phyloP scores from a whole-genome alignment of 75 land plant species.

The Pinus taeda region DNA sequence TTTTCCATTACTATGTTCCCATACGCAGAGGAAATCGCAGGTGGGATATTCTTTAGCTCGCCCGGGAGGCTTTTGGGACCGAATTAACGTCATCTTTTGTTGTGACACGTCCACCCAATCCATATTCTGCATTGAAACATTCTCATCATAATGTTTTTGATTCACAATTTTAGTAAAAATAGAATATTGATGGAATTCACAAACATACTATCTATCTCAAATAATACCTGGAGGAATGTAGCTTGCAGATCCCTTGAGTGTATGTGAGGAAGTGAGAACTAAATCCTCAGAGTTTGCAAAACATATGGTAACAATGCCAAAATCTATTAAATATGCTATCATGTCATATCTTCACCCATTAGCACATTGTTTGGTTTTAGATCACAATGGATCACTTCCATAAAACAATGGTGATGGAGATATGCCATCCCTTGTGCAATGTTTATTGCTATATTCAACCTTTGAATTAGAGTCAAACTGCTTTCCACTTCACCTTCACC shows the following conservation, averaged over 20 bases:
- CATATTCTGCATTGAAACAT: not conserved
- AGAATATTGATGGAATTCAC: not conserved
- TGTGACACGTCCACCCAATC: not conserved
- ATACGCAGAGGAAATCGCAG: no score
- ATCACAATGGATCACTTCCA: conserved; percentile 57
- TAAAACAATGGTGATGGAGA: conserved; percentile 49
- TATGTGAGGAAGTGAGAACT: not conserved
- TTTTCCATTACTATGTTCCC: no score
- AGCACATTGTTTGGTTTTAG: conserved; percentile 60
- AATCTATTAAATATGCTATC: conserved; percentile 54
- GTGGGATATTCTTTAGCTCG: no score
- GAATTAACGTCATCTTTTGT: not conserved
- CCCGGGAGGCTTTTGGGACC: no score
- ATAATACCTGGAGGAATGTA: conserved; percentile 36
- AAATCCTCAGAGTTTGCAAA: conserved; percentile 3
- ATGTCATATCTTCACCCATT: conserved; percentile 57
- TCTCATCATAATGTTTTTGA: not conserved
- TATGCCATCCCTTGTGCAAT: conserved; percentile 55
- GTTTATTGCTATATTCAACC: conserved; percentile 48
- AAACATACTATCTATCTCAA: not conserved
- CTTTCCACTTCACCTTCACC: conserved; percentile 1
- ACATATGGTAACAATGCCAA: conserved; percentile 48
- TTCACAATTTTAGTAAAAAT: not conserved
- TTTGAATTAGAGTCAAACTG: conserved; percentile 20
- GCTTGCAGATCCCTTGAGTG: conserved; percentile 26